Conservation (phyloP, 2,329 filamentous ascomycete genomes). For the Byssoonygena ceratinophila region DNA sequence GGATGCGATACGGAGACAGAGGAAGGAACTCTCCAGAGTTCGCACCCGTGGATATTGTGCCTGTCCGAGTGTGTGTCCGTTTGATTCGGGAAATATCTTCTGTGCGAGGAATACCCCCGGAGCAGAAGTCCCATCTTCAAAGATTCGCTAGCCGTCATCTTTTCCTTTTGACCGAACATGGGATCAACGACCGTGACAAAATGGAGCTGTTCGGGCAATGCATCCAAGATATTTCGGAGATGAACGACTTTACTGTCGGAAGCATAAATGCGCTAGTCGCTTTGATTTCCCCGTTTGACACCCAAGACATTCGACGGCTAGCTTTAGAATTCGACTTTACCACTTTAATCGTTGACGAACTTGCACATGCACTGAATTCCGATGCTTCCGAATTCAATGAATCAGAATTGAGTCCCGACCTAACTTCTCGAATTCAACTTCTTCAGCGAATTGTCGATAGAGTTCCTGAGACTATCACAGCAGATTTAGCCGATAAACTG, state of each 20-base stretch:
- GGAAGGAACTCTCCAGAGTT: slow-evolving; percentile 18
- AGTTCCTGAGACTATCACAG: slow-evolving; percentile 52
- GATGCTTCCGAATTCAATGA: slow-evolving; percentile 35
- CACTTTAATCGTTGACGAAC: slow-evolving; percentile 52
- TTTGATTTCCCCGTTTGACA: slow-evolving; percentile 33
- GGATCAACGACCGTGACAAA: slow-evolving; percentile 48
- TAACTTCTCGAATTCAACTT: slow-evolving; percentile 47
- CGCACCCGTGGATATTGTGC: slow-evolving; percentile 32
- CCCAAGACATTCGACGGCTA: slow-evolving; percentile 47
- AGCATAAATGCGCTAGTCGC: slow-evolving; percentile 57
- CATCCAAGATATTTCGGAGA: slow-evolving; percentile 55
- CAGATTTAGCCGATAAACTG: slow-evolving; percentile 51
- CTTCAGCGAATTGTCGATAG: slow-evolving; percentile 49
- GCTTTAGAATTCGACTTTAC: slow-evolving; percentile 53
- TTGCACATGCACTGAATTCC: slow-evolving; percentile 46
- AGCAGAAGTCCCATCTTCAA: slow-evolving; percentile 53
- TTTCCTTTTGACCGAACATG: slow-evolving; percentile 47
- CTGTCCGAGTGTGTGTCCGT: slow-evolving; percentile 51
- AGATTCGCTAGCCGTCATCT: slow-evolving; percentile 53
- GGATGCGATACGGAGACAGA: slow-evolving; percentile 35
- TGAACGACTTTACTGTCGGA: slow-evolving; percentile 55
- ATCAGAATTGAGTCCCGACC: slow-evolving; percentile 31
- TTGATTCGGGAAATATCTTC: slow-evolving; percentile 62
- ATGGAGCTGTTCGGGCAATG: slow-evolving; percentile 56
- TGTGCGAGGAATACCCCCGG: slow-evolving; percentile 43